Conservation (phyloP, 2,329 filamentous ascomycete species). For the Lasiodiplodia sp. region DNA sequence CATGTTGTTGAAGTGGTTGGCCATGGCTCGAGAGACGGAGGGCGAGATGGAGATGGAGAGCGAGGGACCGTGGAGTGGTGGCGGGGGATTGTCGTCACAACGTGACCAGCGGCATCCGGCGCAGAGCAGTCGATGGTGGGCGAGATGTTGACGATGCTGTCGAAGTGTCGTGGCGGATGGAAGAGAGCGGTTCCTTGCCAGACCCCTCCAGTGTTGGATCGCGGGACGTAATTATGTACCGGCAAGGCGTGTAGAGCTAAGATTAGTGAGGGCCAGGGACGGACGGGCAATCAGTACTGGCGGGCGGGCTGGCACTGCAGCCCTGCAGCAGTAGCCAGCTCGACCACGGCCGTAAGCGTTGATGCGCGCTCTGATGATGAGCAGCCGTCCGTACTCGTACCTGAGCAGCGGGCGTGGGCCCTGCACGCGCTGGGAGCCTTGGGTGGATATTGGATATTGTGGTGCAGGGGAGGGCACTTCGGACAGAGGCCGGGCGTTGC, state of each 20-base stretch:
- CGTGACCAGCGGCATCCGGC: conserved; percentile 22
- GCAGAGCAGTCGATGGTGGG: background rate
- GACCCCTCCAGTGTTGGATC: conserved; percentile 24
- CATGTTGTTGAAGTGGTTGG: conserved; percentile 47
- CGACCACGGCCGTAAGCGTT: conserved; percentile 29
- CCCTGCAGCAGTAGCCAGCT: conserved; percentile 16
- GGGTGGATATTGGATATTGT: conserved; percentile 27
- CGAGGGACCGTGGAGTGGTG: conserved; percentile 17
- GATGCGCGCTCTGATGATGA: conserved; percentile 28
- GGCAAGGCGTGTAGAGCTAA: conserved; percentile 30
- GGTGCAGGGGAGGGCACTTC: conserved; percentile 26
- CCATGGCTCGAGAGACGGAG: conserved; percentile 41
- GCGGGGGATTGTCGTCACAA: conserved; percentile 4
- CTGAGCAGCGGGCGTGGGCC: conserved; percentile 27
- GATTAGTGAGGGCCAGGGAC: conserved; percentile 30
- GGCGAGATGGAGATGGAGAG: background rate
- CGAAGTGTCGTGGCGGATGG: conserved; percentile 32
- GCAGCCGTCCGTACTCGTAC: conserved; percentile 29
- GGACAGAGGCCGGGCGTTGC: conserved; percentile 25
- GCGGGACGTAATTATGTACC: conserved; percentile 29
- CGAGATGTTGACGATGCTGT: conserved; percentile 38
- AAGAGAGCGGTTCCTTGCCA: conserved; percentile 26
- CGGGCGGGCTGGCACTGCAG: conserved; percentile 14
- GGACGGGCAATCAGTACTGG: conserved; percentile 17
- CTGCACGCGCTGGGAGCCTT: conserved; percentile 26